A percentile compares a stretch with the other conserved stretches of the same genome.
Evolutionary conservation across 805 yeast species (phyloP).

Genomic region (Sungouiella blattae): DNA sequence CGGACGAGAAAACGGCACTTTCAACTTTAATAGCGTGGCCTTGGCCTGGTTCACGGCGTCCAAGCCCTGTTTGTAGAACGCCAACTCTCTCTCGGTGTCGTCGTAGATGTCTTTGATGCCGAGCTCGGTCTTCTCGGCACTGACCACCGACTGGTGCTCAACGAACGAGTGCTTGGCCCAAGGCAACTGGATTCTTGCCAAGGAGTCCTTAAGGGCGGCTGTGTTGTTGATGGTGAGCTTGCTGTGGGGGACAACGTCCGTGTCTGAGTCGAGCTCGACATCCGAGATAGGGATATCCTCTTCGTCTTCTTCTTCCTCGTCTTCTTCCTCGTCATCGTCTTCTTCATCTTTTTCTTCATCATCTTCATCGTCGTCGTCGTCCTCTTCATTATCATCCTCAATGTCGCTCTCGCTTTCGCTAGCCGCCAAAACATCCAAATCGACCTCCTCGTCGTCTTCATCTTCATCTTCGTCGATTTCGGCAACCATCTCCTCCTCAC

Average conservation of each 20-base stretch:
- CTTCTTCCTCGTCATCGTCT: slow-evolving; percentile 40
- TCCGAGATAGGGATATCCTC: slow-evolving; percentile 87
- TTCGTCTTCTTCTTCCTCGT: slow-evolving; percentile 54
- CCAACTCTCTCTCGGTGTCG: slow-evolving; percentile 93
- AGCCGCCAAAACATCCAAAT: slow-evolving; percentile 52
- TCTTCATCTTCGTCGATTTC: slow-evolving; percentile 45
- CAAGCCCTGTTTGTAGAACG: slow-evolving; percentile 91
- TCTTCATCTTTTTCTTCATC: slow-evolving; percentile 26
- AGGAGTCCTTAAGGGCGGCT: slow-evolving; percentile 72
- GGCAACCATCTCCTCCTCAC: slow-evolving; percentile 29
- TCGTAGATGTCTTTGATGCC: slow-evolving; percentile 85
- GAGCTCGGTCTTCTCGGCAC: slow-evolving; percentile 56
- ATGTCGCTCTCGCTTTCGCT: slow-evolving; percentile 45
- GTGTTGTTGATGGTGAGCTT: slow-evolving; percentile 84
- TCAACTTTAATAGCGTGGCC: slow-evolving; percentile 57
- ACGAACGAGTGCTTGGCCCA: slow-evolving; percentile 66
- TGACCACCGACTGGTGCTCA: slow-evolving; percentile 76
- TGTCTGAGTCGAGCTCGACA: slow-evolving; percentile 89
- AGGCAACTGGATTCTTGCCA: slow-evolving; percentile 64
- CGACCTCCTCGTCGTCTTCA: slow-evolving; percentile 44
- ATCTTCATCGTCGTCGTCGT: slow-evolving; percentile 24
- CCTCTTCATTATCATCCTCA: slow-evolving; percentile 31
- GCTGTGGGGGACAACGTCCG: slow-evolving; percentile 89
- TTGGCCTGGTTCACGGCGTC: slow-evolving; percentile 78
- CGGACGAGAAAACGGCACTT: slow-evolving; percentile 89